Evolutionary conservation across 2,329 filamentous ascomycete genomes (phyloP), one percentile per base, ranked within the genome.

Genomic region (Sporothrix mexicana): DNA sequence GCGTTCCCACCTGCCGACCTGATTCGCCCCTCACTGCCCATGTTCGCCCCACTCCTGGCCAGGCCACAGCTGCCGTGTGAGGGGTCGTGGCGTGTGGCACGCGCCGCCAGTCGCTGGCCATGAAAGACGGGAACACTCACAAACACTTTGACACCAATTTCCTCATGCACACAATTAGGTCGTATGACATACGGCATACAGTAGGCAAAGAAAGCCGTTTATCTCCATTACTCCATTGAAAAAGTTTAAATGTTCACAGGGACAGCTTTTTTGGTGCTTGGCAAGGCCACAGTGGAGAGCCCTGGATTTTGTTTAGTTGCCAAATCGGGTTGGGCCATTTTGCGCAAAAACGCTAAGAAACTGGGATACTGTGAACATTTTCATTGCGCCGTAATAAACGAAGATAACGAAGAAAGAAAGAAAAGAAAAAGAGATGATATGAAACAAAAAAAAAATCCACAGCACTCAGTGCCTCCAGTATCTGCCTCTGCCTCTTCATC

Each of bases 341-440:
- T 68, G 7, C 15, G 47, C 23, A 12, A 2, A 62, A 62, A 36
- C 30, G 30, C 5, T 36, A 36, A 36, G 30, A 7, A 36, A 45
- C 25, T 61, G 62, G n/a, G 68, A 36, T 61, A 71, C n/a, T n/a
- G n/a, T n/a, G n/a, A n/a, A n/a, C 62, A 72, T 20, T 59, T 73
- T 17, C 49, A 72, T 70, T 72, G 72, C 72, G 72, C 72, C 71
- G 53, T 66, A 13, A 69, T 6, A 20, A 55, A 49, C 17, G 36
- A 47, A 53, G 23, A 72, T 25, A 17, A 55, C 49, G 25, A 36
- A 36, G 30, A 36, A 36, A 36, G 30, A 36, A 36, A 62, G 17
- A 70, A 36, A 57, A 25, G 23, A 69, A 36, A 62, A 62, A 20
- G 7, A 55, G 7, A 41, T 51, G 23, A 59, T 59, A 69, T 30